Conservation (phyloP, 345 rosid genomes). For the Aquilaria sinensis region DNA sequence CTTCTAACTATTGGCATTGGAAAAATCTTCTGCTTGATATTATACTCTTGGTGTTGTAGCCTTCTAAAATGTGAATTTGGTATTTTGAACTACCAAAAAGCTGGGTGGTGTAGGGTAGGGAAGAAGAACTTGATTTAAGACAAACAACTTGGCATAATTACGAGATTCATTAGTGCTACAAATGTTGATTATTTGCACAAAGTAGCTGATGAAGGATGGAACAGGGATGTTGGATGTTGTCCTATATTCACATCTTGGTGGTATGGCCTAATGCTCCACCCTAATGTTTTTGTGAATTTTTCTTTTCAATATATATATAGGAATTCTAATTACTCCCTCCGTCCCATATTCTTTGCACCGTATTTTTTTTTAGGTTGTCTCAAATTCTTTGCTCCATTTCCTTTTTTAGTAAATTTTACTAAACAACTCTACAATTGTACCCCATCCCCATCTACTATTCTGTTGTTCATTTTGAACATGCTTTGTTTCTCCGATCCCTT, state of each 20-base stretch:
- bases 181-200: constrained; percentile 52
- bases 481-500: too few relatives aligned
- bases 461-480: too few relatives aligned
- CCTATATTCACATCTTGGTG: constrained; percentile 49
- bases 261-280: constrained; percentile 21
- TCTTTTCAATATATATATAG: not conserved
- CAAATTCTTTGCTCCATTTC: too few relatives aligned
- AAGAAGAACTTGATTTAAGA: constrained; percentile 62
- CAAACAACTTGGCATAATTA: constrained; percentile 40
- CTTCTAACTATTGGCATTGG: too few relatives aligned
- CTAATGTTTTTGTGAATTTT: not conserved
- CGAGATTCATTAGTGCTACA: constrained; percentile 41
- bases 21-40: not conserved
- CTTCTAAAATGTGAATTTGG: constrained; percentile 64
- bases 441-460: too few relatives aligned
- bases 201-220: constrained; percentile 48
- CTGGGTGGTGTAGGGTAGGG: constrained; percentile 57
- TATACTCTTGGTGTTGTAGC: constrained; percentile 21
- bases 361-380: too few relatives aligned
- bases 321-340: too few relatives aligned
- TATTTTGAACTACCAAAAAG: constrained; percentile 64
- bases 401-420: too few relatives aligned
- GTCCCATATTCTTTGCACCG: too few relatives aligned
- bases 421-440: too few relatives aligned
- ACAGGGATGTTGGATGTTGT: constrained; percentile 46